phyloP scores from a whole-genome alignment of 768 basidiomycete genomes.

The Pulveroboletus sp. region DNA sequence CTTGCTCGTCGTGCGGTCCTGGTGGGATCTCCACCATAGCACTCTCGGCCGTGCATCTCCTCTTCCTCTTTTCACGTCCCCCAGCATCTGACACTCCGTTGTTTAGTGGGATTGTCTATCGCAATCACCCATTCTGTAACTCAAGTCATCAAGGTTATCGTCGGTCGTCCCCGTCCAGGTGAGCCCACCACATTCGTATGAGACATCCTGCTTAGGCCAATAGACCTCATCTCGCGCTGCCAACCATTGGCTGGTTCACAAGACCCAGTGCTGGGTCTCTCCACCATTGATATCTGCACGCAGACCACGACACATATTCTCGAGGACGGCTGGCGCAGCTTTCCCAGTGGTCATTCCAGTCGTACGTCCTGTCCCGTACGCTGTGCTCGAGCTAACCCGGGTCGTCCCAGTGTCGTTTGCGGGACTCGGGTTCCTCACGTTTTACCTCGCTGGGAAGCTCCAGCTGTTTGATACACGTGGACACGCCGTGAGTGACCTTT shows the following conservation, averaged over 20 bases:
- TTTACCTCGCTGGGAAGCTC: constrained; percentile 89
- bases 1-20: constrained; percentile 65
- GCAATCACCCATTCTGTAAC: constrained; percentile 76
- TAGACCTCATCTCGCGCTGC: constrained; percentile 44
- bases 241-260: constrained; percentile 58
- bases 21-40: constrained; percentile 87
- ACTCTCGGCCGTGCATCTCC: constrained; percentile 26
- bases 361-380: constrained; percentile 42
- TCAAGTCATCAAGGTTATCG: constrained; percentile 77
- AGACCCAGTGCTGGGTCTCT: constrained; percentile 71
- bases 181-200: neutral
- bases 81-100: neutral
- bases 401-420: constrained; percentile 74
- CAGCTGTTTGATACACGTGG: constrained; percentile 84
- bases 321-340: constrained; percentile 86
- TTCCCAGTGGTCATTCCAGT: constrained; percentile 89
- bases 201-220: neutral
- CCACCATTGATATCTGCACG: constrained; percentile 73
- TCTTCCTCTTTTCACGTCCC: too few relatives aligned
- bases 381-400: neutral
- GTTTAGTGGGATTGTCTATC: constrained; percentile 63
- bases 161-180: constrained; percentile 90
- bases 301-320: constrained; percentile 55
- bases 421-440: constrained; percentile 84
- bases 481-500: constrained; percentile 48